A percentile compares a stretch with the other conserved stretches of the same genome.
phyloP scores from a whole-genome alignment of 1,139 yeast genomes.

The Magnusiomyces magnusii region DNA sequence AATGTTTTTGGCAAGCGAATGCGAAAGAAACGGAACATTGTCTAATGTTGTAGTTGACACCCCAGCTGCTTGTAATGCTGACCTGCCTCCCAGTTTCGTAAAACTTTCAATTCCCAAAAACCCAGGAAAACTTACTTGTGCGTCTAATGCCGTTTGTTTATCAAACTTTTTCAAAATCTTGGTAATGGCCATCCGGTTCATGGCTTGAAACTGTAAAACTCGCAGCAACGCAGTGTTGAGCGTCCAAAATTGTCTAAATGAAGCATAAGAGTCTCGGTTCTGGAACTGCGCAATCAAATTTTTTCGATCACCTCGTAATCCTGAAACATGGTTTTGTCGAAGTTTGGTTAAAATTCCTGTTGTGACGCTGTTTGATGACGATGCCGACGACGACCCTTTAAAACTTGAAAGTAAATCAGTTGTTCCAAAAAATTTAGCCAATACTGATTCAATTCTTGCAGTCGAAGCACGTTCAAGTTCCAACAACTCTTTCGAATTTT shows the following conservation, averaged over 20 bases:
- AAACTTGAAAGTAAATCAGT: too few species aligned
- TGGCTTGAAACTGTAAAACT: slow-evolving; percentile 52
- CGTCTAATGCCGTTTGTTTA: slow-evolving; percentile 55
- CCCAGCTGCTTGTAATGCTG: background rate
- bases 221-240: slow-evolving; percentile 51
- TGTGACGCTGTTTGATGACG: background rate
- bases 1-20: slow-evolving; percentile 48
- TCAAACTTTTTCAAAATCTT: slow-evolving; percentile 70
- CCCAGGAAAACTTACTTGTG: slow-evolving; percentile 28
- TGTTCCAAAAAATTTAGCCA: slow-evolving; percentile 1
- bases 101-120: slow-evolving; percentile 14
- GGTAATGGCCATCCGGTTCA: slow-evolving; percentile 55
- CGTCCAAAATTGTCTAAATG: slow-evolving; percentile 45
- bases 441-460: background rate
- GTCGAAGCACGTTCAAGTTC: slow-evolving; percentile 5
- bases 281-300: slow-evolving; percentile 39
- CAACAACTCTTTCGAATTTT: background rate
- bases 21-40: slow-evolving; percentile 42
- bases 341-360: slow-evolving; percentile 5
- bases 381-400: background rate
- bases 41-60: slow-evolving; percentile 24
- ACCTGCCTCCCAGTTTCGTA: too few species aligned
- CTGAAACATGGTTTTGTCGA: slow-evolving; percentile 4
- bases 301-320: background rate
- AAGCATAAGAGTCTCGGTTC: slow-evolving; percentile 41